Evolutionary conservation across 257 asterid species (phyloP).

Genomic region (Marsdenia floribunda): DNA sequence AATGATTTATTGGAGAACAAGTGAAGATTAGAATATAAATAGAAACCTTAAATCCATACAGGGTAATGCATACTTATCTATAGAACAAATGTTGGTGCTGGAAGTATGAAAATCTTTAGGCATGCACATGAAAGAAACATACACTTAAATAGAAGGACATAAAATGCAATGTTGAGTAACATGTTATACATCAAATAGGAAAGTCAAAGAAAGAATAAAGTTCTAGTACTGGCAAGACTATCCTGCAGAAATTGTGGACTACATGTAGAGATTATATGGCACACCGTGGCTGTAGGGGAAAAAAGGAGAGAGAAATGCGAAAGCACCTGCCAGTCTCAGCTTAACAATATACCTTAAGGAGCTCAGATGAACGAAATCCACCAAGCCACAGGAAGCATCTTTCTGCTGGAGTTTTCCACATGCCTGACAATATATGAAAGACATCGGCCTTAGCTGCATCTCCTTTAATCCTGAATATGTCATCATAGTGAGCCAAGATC

Average conservation of each 20-base stretch:
- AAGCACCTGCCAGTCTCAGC: neutral
- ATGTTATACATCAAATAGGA: neutral
- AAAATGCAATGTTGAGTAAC: neutral
- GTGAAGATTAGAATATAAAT: too few relatives aligned
- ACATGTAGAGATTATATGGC: neutral
- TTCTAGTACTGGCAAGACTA: neutral
- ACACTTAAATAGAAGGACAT: neutral
- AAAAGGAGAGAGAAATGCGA: neutral
- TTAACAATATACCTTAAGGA: conserved; percentile 53
- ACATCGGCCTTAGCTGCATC: conserved; percentile 94
- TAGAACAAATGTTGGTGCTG: neutral
- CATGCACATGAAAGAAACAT: neutral
- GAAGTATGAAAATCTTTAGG: neutral
- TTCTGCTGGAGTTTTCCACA: conserved; percentile 99
- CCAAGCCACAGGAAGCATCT: conserved; percentile 98
- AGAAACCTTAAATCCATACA: neutral
- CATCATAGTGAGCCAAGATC: conserved; percentile 77
- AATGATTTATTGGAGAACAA: too few relatives aligned
- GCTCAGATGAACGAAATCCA: conserved; percentile 95
- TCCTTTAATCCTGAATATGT: conserved; percentile 81
- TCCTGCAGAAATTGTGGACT: neutral
- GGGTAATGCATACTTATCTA: neutral
- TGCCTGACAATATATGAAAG: conserved; percentile 92
- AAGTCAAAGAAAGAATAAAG: neutral
- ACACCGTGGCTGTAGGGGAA: neutral